Base-by-base conservation (phyloP, 805 yeast genomes). In the Candida bentonensis region DNA sequence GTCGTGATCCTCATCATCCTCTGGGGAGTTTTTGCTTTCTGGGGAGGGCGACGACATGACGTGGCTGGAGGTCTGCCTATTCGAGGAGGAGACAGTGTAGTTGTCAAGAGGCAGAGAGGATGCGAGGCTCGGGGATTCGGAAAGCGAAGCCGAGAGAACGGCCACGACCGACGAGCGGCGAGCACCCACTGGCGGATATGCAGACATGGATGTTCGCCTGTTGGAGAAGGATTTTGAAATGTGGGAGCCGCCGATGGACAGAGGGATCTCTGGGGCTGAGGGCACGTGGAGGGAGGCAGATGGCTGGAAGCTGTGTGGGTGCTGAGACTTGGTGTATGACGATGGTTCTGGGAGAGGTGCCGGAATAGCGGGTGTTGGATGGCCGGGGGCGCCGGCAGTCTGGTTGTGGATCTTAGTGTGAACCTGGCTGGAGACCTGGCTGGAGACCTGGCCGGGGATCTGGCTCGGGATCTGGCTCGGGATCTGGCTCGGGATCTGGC, bases 1-100 rank as follows among this genome's bases (percentile, higher is more conserved):
- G 9, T 51, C 49, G 23, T 51, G 49, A 27, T 51, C 61, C 34
- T 54, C 56, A n/a, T 56, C 58, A 34, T 51, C 53, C 7, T 52
- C 55, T 23, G 44, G 39, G 33, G 41, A 25, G 39, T 20, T 26
- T 42, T 39, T 22, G 40, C 39, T 30, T 15, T 30, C 36, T 30
- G 36, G 36, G 27, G 27, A 13, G 7, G 36, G n/a, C 5, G 36
- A 17, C 5, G 36, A 30, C 7, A 17, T 9, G 36, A 30, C 36
- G 17, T 9, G 17, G 7, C 7, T 4, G 20, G 36, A 9, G 5
- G 36, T 17, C n/a, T 30, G 36, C 11, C 13, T 7, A 25, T 25
- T 25, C n/a, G 13, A 9, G 17, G 13, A 13, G 7, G 36, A 13
- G 7, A n/a, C 17, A 30, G 36, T 30, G 17, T 30, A 30, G 20